These are phyloP conservation scores for Ophiocordyceps camponoti-rufipedis DNA, from an alignment of 2,329 filamentous ascomycete species.

Conservation along the genomic window DNA sequence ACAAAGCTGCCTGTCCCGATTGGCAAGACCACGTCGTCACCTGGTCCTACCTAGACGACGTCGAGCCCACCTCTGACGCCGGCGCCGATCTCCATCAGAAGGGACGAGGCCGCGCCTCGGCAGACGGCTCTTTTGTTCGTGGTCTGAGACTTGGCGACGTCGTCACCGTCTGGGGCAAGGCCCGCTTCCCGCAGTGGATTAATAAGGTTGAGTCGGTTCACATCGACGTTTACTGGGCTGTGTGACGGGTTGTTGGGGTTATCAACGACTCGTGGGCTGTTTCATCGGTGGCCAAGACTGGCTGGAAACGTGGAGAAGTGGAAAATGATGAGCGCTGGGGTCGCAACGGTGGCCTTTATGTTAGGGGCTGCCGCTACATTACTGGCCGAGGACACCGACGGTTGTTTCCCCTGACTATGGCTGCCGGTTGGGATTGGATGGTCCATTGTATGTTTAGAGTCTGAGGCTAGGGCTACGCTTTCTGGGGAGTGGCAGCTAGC, in stretches of 20 bases:
- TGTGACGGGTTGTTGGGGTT: constrained; percentile 9
- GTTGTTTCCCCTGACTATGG: too few relatives aligned
- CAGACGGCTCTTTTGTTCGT: constrained; percentile 36
- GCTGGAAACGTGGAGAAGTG: too few relatives aligned
- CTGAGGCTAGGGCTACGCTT: too few relatives aligned
- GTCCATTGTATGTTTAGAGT: too few relatives aligned
- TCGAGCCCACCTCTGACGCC: constrained; percentile 22
- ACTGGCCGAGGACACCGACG: too few relatives aligned
- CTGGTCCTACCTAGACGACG: constrained; percentile 34
- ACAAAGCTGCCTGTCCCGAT: constrained; percentile 17
- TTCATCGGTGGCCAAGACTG: neutral
- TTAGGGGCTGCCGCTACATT: too few relatives aligned
- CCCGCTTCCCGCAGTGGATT: constrained; percentile 34
- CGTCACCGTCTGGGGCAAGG: constrained; percentile 41
- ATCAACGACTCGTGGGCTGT: neutral
- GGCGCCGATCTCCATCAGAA: constrained; percentile 16
- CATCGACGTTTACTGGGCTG: constrained; percentile 41
- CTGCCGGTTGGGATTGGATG: too few relatives aligned
- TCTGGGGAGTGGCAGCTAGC: too few relatives aligned
- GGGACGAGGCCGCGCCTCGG: constrained; percentile 32
- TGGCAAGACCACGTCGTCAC: constrained; percentile 26
- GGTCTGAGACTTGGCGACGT: constrained; percentile 39
- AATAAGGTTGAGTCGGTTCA: constrained; percentile 30
- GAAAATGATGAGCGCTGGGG: too few relatives aligned
- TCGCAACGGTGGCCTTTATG: too few relatives aligned